Percentiles rank a stretch among this genome's conserved stretches.
These are phyloP conservation scores for Panus rudis DNA, from an alignment of 768 basidiomycete species.

Conservation along the genomic window DNA sequence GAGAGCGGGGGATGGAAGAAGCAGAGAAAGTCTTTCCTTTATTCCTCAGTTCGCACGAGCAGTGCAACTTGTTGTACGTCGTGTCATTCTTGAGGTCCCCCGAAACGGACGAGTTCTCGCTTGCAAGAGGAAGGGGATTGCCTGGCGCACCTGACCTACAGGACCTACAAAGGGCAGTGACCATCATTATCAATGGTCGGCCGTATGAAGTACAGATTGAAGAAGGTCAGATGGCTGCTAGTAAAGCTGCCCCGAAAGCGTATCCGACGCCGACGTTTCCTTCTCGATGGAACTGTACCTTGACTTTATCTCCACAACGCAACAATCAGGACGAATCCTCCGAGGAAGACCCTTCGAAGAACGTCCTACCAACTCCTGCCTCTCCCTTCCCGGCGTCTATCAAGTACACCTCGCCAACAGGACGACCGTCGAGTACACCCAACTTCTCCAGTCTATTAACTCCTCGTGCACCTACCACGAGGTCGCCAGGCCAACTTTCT, in stretches of 20 bases:
- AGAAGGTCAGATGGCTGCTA: background rate
- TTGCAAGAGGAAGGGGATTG: constrained; percentile 13
- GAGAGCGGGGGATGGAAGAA: constrained; percentile 30
- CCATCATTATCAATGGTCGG: constrained; percentile 71
- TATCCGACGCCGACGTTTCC: constrained; percentile 74
- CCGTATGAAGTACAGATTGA: constrained; percentile 38
- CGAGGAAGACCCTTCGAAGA: background rate
- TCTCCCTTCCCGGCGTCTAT: constrained; percentile 60
- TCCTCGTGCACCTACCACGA: constrained; percentile 9
- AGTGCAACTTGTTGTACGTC: constrained; percentile 84
- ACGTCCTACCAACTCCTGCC: constrained; percentile 42
- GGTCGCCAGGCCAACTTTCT: constrained; percentile 17
- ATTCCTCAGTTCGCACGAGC: constrained; percentile 61
- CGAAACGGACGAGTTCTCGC: constrained; percentile 40
- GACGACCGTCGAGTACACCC: background rate
- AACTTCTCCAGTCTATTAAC: background rate
- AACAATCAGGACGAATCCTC: constrained; percentile 15
- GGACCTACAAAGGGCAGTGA: constrained; percentile 68
- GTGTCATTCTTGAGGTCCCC: constrained; percentile 74
- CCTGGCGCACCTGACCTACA: constrained; percentile 11
- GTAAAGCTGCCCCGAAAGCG: constrained; percentile 6
- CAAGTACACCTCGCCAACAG: constrained; percentile 6
- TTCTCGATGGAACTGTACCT: constrained; percentile 85
- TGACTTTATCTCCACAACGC: constrained; percentile 57
- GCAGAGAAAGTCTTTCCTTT: constrained; percentile 57